phyloP scores from a whole-genome alignment of 2,329 filamentous ascomycete species.

The Tolypocladium pustulatum region DNA sequence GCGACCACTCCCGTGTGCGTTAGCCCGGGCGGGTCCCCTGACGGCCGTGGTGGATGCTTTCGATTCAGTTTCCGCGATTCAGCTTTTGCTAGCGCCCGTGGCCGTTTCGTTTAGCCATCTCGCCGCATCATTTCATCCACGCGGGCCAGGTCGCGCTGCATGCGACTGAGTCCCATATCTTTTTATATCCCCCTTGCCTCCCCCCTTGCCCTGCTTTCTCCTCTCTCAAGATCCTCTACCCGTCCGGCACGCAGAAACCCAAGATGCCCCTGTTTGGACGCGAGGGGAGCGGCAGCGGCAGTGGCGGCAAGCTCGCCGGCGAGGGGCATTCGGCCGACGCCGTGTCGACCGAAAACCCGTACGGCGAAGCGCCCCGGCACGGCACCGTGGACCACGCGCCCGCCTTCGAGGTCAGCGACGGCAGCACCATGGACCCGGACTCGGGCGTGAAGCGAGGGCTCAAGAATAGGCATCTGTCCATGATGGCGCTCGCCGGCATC shows the following conservation, averaged over 20 bases:
- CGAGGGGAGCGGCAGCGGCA: background rate
- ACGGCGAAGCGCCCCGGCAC: background rate
- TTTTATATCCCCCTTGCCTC: background rate
- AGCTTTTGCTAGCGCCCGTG: too few relatives aligned
- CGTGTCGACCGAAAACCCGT: conserved; percentile 10
- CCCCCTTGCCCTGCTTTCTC: background rate
- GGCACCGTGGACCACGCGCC: conserved; percentile 6
- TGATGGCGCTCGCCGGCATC: conserved; percentile 54
- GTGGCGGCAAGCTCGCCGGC: conserved; percentile 4
- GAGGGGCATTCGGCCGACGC: conserved; percentile 4
- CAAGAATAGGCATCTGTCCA: conserved; percentile 56
- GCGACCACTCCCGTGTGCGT: background rate
- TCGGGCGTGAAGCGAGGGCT: conserved; percentile 59
- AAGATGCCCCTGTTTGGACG: conserved; percentile 3
- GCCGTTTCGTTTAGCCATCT: background rate
- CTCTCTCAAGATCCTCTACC: too few relatives aligned
- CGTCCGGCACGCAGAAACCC: background rate
- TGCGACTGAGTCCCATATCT: background rate
- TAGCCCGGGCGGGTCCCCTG: background rate
- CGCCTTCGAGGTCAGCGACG: conserved; percentile 15
- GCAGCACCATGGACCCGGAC: conserved; percentile 43
- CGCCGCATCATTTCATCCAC: background rate
- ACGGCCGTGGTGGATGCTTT: background rate
- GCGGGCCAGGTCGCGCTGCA: background rate
- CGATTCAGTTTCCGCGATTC: background rate